Evolutionary conservation across 2,329 filamentous ascomycete genomes (phyloP), one percentile per base, ranked within the genome.

Genomic region (Stagonosporopsis rhizophila): DNA sequence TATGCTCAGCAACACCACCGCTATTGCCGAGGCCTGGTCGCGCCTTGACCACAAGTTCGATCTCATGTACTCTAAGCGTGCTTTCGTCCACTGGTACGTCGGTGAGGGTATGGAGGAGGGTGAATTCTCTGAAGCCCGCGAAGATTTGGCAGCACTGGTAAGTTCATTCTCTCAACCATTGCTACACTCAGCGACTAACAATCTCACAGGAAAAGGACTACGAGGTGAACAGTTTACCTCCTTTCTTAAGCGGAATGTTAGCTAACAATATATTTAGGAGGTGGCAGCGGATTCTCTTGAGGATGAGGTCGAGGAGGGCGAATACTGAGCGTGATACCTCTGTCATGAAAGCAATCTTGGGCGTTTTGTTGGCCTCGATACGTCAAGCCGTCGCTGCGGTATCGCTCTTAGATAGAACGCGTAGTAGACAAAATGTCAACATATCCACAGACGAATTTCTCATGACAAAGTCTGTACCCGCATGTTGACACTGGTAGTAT

Each of bases 81-180:
- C 88, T 58, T 90, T 90, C 69, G 87, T 90, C 41, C 87, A 90
- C 80, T 90, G 88, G 88, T 90, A 90, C 66, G 91, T 95, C 50
- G 91, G 91, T 65, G 91, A 95, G 81, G 91, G 91, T 80, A 95
- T 95, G 91, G 91, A 95, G 81, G 91, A 95, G 77, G 91, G 91
- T 70, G 91, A 95, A 78, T 95, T 95, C 81, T 90, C 88, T 61
- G 91, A 95, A 79, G 91, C 91, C 60, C 88, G 91, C 67, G 91
- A 95, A 81, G 91, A 95, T 76, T 82, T 95, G 59, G 91, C 91
- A 61, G 91, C 91, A 44, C 82, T 95, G 30, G n/a, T n/a, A n/a
- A n/a, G n/a, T n/a, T n/a, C n/a, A n/a, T n/a, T n/a, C n/a, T n/a
- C n/a, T n/a, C n/a, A n/a, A n/a, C n/a, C n/a, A n/a, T n/a, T n/a